Evolutionary conservation across 768 basidiomycete genomes (phyloP).

Genomic region (Trametes cubensis): DNA sequence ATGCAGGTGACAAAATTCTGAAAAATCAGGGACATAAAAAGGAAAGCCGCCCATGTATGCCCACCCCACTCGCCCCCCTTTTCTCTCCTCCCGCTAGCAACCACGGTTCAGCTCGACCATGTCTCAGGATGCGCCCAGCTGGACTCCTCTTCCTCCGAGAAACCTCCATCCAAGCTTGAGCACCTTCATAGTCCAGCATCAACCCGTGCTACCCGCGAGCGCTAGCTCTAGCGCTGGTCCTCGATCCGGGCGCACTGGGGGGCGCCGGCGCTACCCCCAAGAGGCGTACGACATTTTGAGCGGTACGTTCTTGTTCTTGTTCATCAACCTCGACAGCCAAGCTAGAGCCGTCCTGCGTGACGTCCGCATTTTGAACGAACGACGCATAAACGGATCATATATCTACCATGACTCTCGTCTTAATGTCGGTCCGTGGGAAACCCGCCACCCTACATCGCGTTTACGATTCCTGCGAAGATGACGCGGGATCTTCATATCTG

Average conservation of each 20-base stretch:
- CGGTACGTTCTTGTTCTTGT: constrained; percentile 5
- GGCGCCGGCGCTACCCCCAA: constrained; percentile 9
- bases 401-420: not conserved
- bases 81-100: not conserved
- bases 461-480: too few species aligned
- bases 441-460: too few species aligned
- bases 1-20: too few species aligned
- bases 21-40: too few species aligned
- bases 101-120: not conserved
- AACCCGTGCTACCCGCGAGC: not conserved
- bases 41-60: not conserved
- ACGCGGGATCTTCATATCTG: too few species aligned
- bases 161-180: not conserved
- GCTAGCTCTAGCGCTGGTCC: not conserved
- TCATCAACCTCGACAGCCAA: not conserved
- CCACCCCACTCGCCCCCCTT: not conserved
- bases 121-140: constrained; percentile 7
- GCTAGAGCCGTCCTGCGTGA: not conserved
- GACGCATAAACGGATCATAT: too few species aligned
- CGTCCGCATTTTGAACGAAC: too few species aligned
- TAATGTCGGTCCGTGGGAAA: too few species aligned
- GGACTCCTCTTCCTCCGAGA: constrained; percentile 1
- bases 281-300: constrained; percentile 11
- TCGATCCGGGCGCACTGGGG: not conserved
- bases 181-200: not conserved